A percentile compares a stretch with the other conserved stretches of the same genome.
phyloP scores from a whole-genome alignment of 2,329 filamentous ascomycete genomes.

The Exophiala alcalophila region DNA sequence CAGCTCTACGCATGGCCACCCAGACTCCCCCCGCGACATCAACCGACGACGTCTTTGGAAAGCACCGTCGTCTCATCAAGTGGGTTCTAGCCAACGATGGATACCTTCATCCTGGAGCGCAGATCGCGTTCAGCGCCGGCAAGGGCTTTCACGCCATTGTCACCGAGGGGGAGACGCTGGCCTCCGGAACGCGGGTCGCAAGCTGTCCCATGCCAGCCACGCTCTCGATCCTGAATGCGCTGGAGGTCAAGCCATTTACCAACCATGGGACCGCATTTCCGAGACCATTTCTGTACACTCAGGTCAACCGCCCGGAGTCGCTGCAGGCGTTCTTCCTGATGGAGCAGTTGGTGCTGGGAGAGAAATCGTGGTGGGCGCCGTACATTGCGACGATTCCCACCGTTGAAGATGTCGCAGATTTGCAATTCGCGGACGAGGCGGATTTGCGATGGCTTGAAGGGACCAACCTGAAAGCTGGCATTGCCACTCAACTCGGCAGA shows the following conservation, averaged over 20 bases:
- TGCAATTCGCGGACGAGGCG: conserved; percentile 61
- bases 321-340: conserved; percentile 59
- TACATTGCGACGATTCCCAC: conserved; percentile 66
- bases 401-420: conserved; percentile 58
- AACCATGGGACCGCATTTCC: conserved; percentile 30
- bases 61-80: conserved; percentile 24
- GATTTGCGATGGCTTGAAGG: conserved; percentile 53
- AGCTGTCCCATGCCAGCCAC: conserved; percentile 29
- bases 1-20: too few species aligned
- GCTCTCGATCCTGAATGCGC: conserved; percentile 30
- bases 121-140: conserved; percentile 23
- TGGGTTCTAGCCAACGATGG: conserved; percentile 29
- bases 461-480: conserved; percentile 32
- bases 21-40: too few species aligned
- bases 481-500: conserved; percentile 34
- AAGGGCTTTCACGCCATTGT: conserved; percentile 31
- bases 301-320: conserved; percentile 17
- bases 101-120: conserved; percentile 24
- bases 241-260: conserved; percentile 28
- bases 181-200: conserved; percentile 23
- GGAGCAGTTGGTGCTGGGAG: conserved; percentile 61
- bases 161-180: conserved; percentile 15
- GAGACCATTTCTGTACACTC: conserved; percentile 21
- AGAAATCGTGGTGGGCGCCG: conserved; percentile 62
- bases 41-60: conserved; percentile 17